phyloP scores from a whole-genome alignment of 768 basidiomycete genomes.

The Suillus placidus region DNA sequence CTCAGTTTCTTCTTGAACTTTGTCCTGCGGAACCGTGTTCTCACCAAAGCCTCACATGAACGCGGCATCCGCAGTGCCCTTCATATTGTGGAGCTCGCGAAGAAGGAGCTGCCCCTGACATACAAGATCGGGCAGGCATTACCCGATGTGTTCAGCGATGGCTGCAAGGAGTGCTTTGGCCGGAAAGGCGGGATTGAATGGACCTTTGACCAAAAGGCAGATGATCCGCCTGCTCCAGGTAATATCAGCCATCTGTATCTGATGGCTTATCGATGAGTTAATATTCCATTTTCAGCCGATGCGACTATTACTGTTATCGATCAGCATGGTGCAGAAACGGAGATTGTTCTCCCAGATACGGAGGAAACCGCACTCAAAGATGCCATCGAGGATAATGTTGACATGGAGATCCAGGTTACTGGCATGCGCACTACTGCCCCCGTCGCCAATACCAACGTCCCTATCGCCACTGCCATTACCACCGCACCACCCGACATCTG shows the following conservation, averaged over 20 bases:
- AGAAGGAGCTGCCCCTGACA: slow-evolving; percentile 47
- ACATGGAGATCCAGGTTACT: slow-evolving; percentile 21
- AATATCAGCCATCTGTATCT: slow-evolving; percentile 13
- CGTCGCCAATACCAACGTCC: not conserved
- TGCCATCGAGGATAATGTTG: slow-evolving; percentile 30
- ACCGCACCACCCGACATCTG: slow-evolving; percentile 4
- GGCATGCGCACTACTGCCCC: not conserved
- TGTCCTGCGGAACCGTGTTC: slow-evolving; percentile 55
- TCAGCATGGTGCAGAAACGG: slow-evolving; percentile 17
- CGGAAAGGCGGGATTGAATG: slow-evolving; percentile 45
- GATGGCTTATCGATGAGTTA: slow-evolving; percentile 9
- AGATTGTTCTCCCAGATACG: slow-evolving; percentile 27
- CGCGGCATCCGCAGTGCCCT: slow-evolving; percentile 50
- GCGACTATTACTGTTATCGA: slow-evolving; percentile 21
- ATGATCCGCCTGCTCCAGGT: slow-evolving; percentile 1
- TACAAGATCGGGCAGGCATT: slow-evolving; percentile 40
- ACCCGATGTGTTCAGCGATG: slow-evolving; percentile 51
- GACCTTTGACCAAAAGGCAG: slow-evolving; percentile 11
- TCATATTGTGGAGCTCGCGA: slow-evolving; percentile 42
- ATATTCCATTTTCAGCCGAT: slow-evolving; percentile 15
- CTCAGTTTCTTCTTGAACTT: slow-evolving; percentile 63
- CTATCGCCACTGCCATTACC: not conserved
- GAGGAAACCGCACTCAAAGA: slow-evolving; percentile 29
- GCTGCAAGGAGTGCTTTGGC: slow-evolving; percentile 54
- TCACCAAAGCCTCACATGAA: slow-evolving; percentile 51